These are phyloP conservation scores for Aspergillus fructus DNA, from an alignment of 2,329 filamentous ascomycete species.

Conservation along the genomic window DNA sequence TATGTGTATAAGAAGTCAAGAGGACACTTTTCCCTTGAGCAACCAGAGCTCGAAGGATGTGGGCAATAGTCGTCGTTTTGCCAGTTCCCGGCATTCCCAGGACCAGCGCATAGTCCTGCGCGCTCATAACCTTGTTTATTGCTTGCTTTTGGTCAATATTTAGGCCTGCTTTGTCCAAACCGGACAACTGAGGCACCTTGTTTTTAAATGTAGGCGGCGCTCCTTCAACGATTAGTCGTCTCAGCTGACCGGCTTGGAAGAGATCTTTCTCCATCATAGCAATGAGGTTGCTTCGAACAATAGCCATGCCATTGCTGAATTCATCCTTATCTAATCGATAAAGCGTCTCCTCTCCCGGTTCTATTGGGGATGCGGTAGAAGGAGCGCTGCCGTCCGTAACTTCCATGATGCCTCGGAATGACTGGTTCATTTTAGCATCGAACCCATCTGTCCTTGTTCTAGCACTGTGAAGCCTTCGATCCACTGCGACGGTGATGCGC, in stretches of 20 bases:
- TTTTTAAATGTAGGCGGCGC: slow-evolving; percentile 71
- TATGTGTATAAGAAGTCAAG: slow-evolving; percentile 93
- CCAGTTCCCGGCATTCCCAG: slow-evolving; percentile 98
- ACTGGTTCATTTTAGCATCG: slow-evolving; percentile 72
- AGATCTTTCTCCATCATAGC: slow-evolving; percentile 83
- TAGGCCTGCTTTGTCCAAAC: slow-evolving; percentile 59
- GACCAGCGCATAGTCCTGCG: slow-evolving; percentile 92
- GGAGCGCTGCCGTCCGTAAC: slow-evolving; percentile 58
- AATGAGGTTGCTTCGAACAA: slow-evolving; percentile 88
- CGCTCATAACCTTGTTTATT: slow-evolving; percentile 93
- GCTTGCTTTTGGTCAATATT: slow-evolving; percentile 86
- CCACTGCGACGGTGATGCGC: slow-evolving; percentile 83
- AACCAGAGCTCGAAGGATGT: slow-evolving; percentile 89
- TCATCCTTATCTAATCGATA: slow-evolving; percentile 97
- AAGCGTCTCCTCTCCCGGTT: slow-evolving; percentile 52
- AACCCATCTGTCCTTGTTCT: slow-evolving; percentile 75
- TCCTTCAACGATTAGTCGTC: slow-evolving; percentile 77
- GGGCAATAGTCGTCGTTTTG: slow-evolving; percentile 96
- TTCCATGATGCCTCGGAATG: slow-evolving; percentile 90
- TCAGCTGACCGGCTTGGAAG: slow-evolving; percentile 69
- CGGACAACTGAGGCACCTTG: slow-evolving; percentile 59
- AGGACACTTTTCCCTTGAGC: slow-evolving; percentile 89
- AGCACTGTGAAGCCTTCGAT: slow-evolving; percentile 83
- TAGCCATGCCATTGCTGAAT: slow-evolving; percentile 96
- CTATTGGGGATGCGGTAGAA: slow-evolving; percentile 28